phyloP scores from a whole-genome alignment of 371 early-diverging fungal species.

The Mycotypha africana region DNA sequence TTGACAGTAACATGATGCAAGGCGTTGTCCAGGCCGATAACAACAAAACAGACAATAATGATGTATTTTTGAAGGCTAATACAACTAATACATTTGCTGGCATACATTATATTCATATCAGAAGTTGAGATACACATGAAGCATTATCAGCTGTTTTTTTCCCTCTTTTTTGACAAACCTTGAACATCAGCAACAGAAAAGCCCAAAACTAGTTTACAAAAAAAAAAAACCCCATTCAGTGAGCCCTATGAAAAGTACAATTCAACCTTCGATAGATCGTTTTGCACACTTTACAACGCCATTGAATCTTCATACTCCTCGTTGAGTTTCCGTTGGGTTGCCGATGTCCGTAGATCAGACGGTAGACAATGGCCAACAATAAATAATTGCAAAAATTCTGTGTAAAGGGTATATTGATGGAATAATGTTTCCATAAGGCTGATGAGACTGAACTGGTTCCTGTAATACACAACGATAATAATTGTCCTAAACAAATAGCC shows the following conservation, averaged over 20 bases:
- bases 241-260: no score
- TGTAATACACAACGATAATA: slow-evolving; percentile 39
- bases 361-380: slow-evolving; percentile 18
- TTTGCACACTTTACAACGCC: no score
- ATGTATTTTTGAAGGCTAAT: slow-evolving; percentile 39
- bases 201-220: slow-evolving; percentile 19
- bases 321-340: slow-evolving; percentile 17
- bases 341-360: no score
- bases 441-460: slow-evolving; percentile 39
- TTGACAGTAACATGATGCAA: slow-evolving; percentile 37
- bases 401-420: slow-evolving; percentile 35
- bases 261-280: no score
- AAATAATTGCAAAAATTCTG: slow-evolving; percentile 33
- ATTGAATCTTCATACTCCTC: not conserved
- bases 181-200: slow-evolving; percentile 42
- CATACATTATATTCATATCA: not conserved
- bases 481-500: slow-evolving; percentile 27
- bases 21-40: slow-evolving; percentile 41
- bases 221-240: no score
- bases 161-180: slow-evolving; percentile 13
- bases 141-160: no score
- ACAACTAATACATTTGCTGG: slow-evolving; percentile 40
- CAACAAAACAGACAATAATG: slow-evolving; percentile 34
- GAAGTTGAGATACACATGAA: not conserved
- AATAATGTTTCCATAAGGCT: slow-evolving; percentile 31